Base-by-base conservation (phyloP, 192 early-diverging fungal species). In the Kappamyces sp. region DNA sequence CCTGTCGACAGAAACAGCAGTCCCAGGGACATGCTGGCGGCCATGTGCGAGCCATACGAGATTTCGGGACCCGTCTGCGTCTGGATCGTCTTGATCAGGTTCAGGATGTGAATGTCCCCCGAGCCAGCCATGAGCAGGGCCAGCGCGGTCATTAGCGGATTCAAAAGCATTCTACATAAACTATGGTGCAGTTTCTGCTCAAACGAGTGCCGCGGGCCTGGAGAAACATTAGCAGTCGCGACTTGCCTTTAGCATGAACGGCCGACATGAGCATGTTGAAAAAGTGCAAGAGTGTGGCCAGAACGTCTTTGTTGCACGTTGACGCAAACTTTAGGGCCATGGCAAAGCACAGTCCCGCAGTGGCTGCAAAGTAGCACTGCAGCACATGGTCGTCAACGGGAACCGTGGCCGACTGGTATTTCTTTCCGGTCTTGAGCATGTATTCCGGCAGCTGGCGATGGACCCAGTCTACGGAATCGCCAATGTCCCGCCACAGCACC, bases 121-220 rank as follows among this genome's bases (percentile, higher is more conserved):
- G 83, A 85, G 31, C 93, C 94, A 5, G 90, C 88, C 67, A 90
- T 78, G 0, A 97, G 81, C 49, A 90, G 76, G 1, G 84, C 76
- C 0, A 80, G 65, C 3, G 84, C 72, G 1, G 81, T 67, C 2
- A 78, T 62, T 3, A 87, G 37, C 22, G 22, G 22, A 22, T 22
- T 22, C 22, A 22, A 22, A 22, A 22, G 22, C 22, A 41, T 14
- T 57, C 22, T 34, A 33, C 58, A 60, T 54, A 15, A 33, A 31
- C 11, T 14, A 12, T 32, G 29, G 5, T 14, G 32, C 43, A 58
- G 45, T 29, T 5, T 50, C 14, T 41, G 22, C 22, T 22, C 22
- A 22, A 22, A 22, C 22, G 22, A 22, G 22, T 22, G 22, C 22
- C 22, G 22, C 22, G 22, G 22, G 22, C 22, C 22, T 22, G 22